phyloP scores from a whole-genome alignment of 2,329 filamentous ascomycete genomes.

The Phyllachora maydis region DNA sequence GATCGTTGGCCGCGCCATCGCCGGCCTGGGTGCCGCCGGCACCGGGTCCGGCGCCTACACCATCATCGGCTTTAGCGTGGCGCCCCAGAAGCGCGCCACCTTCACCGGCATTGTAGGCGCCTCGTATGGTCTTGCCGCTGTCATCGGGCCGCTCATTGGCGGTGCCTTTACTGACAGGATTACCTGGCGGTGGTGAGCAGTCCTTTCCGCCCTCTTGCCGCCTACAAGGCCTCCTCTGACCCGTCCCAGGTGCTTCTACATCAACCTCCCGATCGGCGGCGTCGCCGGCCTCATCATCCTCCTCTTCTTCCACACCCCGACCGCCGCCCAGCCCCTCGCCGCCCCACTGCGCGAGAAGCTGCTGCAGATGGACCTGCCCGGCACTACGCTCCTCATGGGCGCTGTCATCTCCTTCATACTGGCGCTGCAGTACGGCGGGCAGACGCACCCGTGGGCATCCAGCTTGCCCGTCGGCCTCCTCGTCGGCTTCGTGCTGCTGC shows the following conservation, averaged over 20 bases:
- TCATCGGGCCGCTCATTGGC: constrained; percentile 2
- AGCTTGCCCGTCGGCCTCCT: constrained; percentile 15
- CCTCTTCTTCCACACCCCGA: constrained; percentile 12
- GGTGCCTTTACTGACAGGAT: constrained; percentile 2
- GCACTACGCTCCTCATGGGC: constrained; percentile 15
- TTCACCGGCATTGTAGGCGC: constrained; percentile 1
- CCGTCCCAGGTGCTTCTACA: constrained; percentile 9
- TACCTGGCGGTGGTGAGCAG: constrained; percentile 4
- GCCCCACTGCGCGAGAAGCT: constrained; percentile 16
- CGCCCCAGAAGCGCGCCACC: constrained; percentile 1
- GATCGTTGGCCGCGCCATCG: constrained; percentile 15
- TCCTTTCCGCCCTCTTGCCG: too few relatives aligned
- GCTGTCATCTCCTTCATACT: constrained; percentile 18
- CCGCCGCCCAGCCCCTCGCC: constrained; percentile 11
- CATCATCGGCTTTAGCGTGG: not conserved
- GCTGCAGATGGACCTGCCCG: constrained; percentile 17
- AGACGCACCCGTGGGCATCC: constrained; percentile 13
- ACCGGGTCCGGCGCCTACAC: constrained; percentile 5
- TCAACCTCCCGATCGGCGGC: constrained; percentile 7
- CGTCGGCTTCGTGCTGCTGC: constrained; percentile 10
- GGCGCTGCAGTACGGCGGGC: constrained; percentile 21
- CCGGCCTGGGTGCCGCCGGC: constrained; percentile 13
- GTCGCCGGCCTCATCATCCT: constrained; percentile 4
- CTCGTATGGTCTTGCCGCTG: constrained; percentile 1
- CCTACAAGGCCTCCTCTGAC: too few relatives aligned